These are phyloP conservation scores for Odontarrhena argentea DNA, from an alignment of 345 rosid species.

Conservation along the genomic window DNA sequence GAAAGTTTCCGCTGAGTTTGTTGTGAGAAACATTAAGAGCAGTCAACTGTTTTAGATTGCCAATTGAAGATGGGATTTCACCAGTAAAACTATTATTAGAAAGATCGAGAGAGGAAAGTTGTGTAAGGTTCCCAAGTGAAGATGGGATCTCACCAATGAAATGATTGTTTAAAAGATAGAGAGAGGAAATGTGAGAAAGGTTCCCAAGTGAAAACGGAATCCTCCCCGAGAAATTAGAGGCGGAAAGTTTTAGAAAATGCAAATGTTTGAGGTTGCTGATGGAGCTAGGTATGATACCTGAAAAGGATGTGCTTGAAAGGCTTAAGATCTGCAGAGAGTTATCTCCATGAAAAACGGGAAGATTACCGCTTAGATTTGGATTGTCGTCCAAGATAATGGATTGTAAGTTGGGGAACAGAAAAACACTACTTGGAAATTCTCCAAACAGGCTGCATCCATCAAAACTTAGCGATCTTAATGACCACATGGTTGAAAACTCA, in stretches of 20 bases:
- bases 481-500: neutral
- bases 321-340: neutral
- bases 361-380: slow-evolving; percentile 1
- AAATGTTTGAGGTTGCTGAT: neutral
- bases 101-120: neutral
- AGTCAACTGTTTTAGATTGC: neutral
- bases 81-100: neutral
- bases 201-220: slow-evolving; percentile 1
- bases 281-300: neutral
- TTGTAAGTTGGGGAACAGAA: neutral
- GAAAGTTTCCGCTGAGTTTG: slow-evolving; percentile 30
- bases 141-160: neutral
- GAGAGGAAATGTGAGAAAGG: neutral
- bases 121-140: slow-evolving; percentile 15
- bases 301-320: accelerated
- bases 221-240: neutral
- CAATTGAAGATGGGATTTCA: slow-evolving; percentile 15
- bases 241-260: neutral
- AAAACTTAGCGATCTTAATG: neutral
- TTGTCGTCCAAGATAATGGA: neutral
- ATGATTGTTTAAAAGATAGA: neutral
- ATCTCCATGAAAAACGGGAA: neutral
- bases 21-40: accelerated
- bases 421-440: slow-evolving; percentile 19
- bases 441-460: neutral